Percentiles rank a stretch among this genome's conserved stretches.
phyloP scores from a whole-genome alignment of 176 grass and related monocot species.

The Poa pratensis region DNA sequence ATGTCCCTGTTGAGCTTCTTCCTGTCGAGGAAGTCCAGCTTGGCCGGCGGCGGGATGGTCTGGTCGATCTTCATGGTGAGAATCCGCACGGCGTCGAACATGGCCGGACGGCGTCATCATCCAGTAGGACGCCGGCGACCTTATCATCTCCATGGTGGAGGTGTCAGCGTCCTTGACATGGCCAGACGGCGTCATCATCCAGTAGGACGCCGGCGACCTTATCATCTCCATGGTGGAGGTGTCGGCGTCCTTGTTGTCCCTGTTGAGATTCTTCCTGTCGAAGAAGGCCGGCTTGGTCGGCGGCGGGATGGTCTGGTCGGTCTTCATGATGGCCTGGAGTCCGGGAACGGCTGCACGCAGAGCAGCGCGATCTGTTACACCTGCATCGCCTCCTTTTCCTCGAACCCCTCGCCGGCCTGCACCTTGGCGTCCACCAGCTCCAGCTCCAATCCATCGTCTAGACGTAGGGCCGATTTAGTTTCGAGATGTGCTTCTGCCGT shows the following conservation, averaged over 20 bases:
- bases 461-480: too few relatives aligned
- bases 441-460: too few relatives aligned
- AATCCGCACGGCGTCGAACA: slow-evolving; percentile 54
- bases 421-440: too few relatives aligned
- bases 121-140: too few relatives aligned
- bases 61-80: slow-evolving; percentile 50
- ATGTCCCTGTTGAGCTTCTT: slow-evolving; percentile 42
- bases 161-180: too few relatives aligned
- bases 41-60: slow-evolving; percentile 42
- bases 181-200: slow-evolving; percentile 60
- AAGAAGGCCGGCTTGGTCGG: slow-evolving; percentile 55
- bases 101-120: too few relatives aligned
- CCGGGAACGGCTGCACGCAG: slow-evolving; percentile 54
- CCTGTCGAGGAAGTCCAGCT: slow-evolving; percentile 56
- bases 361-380: too few relatives aligned
- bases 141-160: too few relatives aligned
- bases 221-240: slow-evolving; percentile 37
- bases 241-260: slow-evolving; percentile 40
- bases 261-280: slow-evolving; percentile 52
- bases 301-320: slow-evolving; percentile 40
- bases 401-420: too few relatives aligned
- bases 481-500: too few relatives aligned
- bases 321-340: slow-evolving; percentile 53
- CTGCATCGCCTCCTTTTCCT: too few relatives aligned
- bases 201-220: slow-evolving; percentile 48